Percentiles rank a stretch among this genome's conserved stretches.
Evolutionary conservation across 2,329 filamentous ascomycete species (phyloP).

Genomic region (Aspergillus sp.): DNA sequence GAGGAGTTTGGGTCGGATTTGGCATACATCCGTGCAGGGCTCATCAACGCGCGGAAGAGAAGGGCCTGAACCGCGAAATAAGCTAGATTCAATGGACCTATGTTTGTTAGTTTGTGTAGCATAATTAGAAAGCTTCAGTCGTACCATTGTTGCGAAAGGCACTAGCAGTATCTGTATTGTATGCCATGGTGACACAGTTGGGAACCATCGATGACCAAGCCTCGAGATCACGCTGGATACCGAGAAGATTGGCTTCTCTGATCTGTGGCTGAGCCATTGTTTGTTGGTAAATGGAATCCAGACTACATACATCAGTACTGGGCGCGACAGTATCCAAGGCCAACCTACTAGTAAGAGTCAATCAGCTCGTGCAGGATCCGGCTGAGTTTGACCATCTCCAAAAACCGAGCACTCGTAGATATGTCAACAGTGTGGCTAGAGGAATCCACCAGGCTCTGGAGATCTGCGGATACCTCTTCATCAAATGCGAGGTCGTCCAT

Average conservation of each 20-base stretch:
- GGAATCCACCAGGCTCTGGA: conserved; percentile 11
- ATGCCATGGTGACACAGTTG: conserved; percentile 3
- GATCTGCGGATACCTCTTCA: conserved; percentile 40
- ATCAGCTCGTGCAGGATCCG: conserved; percentile 2
- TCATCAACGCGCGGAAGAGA: conserved; percentile 48
- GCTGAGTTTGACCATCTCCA: conserved; percentile 19
- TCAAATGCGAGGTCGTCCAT: conserved; percentile 47
- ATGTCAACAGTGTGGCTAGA: conserved; percentile 28
- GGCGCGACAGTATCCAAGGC: too few species aligned
- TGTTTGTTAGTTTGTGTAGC: background rate
- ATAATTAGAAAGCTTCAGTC: background rate
- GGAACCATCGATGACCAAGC: conserved; percentile 5
- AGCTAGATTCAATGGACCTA: conserved; percentile 42
- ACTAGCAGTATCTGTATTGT: background rate
- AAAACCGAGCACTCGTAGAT: conserved; percentile 37
- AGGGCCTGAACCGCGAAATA: conserved; percentile 46
- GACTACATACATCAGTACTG: background rate
- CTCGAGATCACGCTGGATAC: background rate
- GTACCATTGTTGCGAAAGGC: conserved; percentile 4
- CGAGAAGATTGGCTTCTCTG: background rate
- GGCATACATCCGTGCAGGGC: conserved; percentile 44
- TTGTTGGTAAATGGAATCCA: background rate
- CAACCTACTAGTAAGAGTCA: conserved; percentile 1
- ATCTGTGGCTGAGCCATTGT: background rate
- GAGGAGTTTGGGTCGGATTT: conserved; percentile 41